Evolutionary conservation across 2,329 filamentous ascomycete genomes (phyloP).

Genomic region (Talaromyces piceae): DNA sequence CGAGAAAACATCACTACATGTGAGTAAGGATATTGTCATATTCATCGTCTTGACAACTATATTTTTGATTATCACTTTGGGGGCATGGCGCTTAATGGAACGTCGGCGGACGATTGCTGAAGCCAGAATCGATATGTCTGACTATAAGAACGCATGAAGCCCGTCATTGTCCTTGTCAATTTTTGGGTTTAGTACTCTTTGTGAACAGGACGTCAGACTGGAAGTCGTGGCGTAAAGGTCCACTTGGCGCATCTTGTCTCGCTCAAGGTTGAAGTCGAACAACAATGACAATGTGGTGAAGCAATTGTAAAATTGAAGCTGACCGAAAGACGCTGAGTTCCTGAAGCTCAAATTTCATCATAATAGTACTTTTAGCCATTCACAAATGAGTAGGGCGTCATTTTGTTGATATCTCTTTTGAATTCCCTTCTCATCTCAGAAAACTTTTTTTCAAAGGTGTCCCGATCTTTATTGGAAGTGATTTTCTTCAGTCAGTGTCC

Average conservation of each 20-base stretch:
- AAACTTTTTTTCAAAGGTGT: background rate
- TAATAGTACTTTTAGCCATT: too few relatives aligned
- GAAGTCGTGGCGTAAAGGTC: too few relatives aligned
- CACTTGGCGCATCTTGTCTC: too few relatives aligned
- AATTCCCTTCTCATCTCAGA: background rate
- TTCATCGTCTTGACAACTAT: background rate
- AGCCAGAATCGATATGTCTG: background rate
- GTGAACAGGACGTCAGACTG: too few relatives aligned
- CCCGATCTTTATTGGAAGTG: background rate
- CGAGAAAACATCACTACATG: background rate
- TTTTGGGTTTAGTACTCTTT: too few relatives aligned
- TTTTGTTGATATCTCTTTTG: background rate
- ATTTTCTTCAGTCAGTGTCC: background rate
- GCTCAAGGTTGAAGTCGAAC: too few relatives aligned
- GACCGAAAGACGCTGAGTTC: too few relatives aligned
- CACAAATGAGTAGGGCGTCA: too few relatives aligned
- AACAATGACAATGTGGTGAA: too few relatives aligned
- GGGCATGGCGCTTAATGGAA: background rate
- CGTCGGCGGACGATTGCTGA: background rate
- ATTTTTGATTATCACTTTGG: background rate
- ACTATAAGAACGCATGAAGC: background rate
- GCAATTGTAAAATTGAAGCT: too few relatives aligned
- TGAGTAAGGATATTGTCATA: background rate
- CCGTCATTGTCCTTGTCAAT: too few relatives aligned
- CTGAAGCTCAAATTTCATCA: too few relatives aligned